phyloP scores from a whole-genome alignment of 257 asterid species.

The Lavandula angustifolia region DNA sequence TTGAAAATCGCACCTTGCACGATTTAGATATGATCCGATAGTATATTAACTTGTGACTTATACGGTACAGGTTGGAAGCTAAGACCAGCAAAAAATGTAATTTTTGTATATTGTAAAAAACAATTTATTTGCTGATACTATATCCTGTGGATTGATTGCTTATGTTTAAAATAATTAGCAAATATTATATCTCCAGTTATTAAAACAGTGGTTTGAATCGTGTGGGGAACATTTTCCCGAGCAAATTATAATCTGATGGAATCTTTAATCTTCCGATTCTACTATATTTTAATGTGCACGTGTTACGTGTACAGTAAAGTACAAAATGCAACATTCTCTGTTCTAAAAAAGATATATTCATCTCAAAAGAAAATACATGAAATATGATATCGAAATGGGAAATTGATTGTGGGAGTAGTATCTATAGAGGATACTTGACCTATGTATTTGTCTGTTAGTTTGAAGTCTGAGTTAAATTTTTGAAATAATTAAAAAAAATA shows the following conservation, averaged over 20 bases:
- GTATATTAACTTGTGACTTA: not conserved
- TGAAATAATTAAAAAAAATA: not conserved
- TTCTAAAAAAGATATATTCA: too few relatives aligned
- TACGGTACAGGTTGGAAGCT: not conserved
- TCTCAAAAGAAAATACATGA: not conserved
- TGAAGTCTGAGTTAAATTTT: too few relatives aligned
- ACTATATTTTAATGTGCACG: not conserved
- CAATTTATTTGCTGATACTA: not conserved
- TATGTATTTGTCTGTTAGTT: too few relatives aligned
- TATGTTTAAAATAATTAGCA: conserved; percentile 3
- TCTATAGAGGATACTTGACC: too few relatives aligned
- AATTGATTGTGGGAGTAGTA: too few relatives aligned
- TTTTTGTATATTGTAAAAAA: not conserved
- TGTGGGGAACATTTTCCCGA: not conserved
- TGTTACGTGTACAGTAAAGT: not conserved
- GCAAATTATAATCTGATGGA: not conserved
- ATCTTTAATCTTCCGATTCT: not conserved
- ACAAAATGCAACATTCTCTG: not conserved
- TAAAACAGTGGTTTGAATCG: too few relatives aligned
- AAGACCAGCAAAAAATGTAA: not conserved
- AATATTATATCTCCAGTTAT: too few relatives aligned
- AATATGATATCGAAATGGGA: not conserved
- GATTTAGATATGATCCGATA: conserved; percentile 22
- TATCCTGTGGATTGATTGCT: not conserved
- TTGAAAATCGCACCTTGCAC: conserved; percentile 19